Percentiles rank a stretch among this genome's conserved stretches.
Evolutionary conservation across 2,329 filamentous ascomycete species (phyloP).

Genomic region (Ophiosphaerella korrae): DNA sequence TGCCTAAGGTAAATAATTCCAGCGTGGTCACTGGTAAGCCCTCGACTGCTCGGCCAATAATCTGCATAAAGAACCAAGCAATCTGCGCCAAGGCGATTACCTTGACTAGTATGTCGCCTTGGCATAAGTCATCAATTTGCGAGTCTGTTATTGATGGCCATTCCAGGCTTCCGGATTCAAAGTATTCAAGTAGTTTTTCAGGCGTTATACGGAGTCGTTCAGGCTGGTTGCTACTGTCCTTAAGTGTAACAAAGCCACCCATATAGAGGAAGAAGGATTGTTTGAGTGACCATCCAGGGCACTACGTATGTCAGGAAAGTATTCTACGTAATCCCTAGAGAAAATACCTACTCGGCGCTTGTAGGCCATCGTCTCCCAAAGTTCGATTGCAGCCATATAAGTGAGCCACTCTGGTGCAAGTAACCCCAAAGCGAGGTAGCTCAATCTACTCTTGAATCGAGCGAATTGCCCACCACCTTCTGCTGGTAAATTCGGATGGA

Average conservation of each 20-base stretch:
- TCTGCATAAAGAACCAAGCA: constrained; percentile 13
- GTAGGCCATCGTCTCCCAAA: not conserved
- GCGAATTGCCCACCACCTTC: constrained; percentile 1
- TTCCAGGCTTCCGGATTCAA: not conserved
- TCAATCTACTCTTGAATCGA: not conserved
- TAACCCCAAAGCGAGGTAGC: constrained; percentile 1
- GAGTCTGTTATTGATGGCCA: not conserved
- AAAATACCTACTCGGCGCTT: not conserved
- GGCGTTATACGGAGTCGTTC: no score
- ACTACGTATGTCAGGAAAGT: not conserved
- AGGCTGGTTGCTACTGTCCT: not conserved
- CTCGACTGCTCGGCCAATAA: constrained; percentile 11
- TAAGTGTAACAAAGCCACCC: constrained; percentile 7
- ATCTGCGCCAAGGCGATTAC: constrained; percentile 12
- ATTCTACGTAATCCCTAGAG: not conserved
- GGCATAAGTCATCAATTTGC: constrained; percentile 17
- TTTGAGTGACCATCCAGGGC: constrained; percentile 5
- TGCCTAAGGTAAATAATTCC: constrained; percentile 21
- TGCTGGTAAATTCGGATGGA: constrained; percentile 37
- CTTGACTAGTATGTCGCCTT: constrained; percentile 12
- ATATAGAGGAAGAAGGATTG: constrained; percentile 12
- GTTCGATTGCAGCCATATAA: not conserved
- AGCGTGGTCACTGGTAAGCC: constrained; percentile 14
- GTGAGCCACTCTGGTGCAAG: constrained; percentile 8
- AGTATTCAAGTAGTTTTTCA: not conserved